Percentiles rank a stretch among this genome's conserved stretches.
Conservation (phyloP, 352 stramenopile species). For the Phytophthora quininea region DNA sequence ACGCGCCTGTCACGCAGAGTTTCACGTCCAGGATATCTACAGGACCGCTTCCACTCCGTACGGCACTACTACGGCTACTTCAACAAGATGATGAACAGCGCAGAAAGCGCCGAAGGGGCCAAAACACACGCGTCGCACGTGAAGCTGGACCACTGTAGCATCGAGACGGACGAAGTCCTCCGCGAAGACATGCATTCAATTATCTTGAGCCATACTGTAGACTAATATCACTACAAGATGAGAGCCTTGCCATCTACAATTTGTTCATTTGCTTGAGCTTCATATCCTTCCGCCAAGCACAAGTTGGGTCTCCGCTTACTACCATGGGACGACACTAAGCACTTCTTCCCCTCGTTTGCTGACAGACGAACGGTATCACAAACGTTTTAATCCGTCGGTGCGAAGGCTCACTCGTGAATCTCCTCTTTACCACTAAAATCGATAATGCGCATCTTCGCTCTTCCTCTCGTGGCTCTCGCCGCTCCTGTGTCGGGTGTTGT, state of each 20-base stretch:
- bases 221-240: no score
- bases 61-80: slow-evolving; percentile 67
- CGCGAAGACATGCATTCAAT: slow-evolving; percentile 2
- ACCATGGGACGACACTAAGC: not conserved
- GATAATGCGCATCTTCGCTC: not conserved
- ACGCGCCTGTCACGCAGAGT: not conserved
- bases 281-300: no score
- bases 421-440: not conserved
- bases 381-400: not conserved
- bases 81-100: slow-evolving; percentile 82
- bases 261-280: no score
- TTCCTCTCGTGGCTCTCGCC: not conserved
- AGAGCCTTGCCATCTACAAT: not conserved
- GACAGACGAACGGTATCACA: not conserved
- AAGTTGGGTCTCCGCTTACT: not conserved
- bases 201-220: no score
- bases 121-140: slow-evolving; percentile 70
- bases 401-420: not conserved
- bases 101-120: slow-evolving; percentile 43
- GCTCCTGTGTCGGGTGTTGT: not conserved
- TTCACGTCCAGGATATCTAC: slow-evolving; percentile 74
- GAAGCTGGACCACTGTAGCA: slow-evolving; percentile 72
- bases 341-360: not conserved
- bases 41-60: slow-evolving; percentile 56
- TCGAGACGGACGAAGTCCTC: slow-evolving; percentile 58